These are phyloP conservation scores for Taxillus chinensis DNA, from an alignment of 164 flowering plant species.

Conservation along the genomic window DNA sequence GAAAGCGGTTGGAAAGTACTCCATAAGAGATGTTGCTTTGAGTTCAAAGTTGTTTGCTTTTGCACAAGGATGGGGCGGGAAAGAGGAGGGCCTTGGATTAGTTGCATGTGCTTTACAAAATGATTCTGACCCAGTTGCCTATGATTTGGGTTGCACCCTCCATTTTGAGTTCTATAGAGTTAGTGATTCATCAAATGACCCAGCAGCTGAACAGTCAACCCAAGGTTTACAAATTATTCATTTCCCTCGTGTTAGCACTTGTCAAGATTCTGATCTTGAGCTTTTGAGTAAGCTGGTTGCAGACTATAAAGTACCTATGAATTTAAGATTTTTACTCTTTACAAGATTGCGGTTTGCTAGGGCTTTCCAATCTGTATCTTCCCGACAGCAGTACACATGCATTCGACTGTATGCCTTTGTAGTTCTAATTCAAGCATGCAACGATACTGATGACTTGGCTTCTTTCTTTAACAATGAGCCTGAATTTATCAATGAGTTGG, in stretches of 20 bases:
- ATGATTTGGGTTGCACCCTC: conserved; percentile 64
- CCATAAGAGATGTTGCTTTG: conserved; percentile 54
- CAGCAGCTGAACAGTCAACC: conserved; percentile 14
- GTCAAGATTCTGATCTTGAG: conserved; percentile 58
- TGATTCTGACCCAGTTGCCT: conserved; percentile 47
- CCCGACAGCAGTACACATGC: conserved; percentile 70
- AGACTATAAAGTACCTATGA: conserved; percentile 60
- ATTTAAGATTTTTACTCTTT: conserved; percentile 69
- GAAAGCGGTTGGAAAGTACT: conserved; percentile 65
- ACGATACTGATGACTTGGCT: conserved; percentile 60
- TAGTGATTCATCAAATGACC: conserved; percentile 29
- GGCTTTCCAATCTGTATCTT: conserved; percentile 62
- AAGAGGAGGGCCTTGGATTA: conserved; percentile 91
- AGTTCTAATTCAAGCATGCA: conserved; percentile 75
- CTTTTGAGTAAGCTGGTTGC: conserved; percentile 55
- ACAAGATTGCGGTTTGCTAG: conserved; percentile 83
- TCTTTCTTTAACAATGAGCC: conserved; percentile 82
- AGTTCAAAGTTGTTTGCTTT: conserved; percentile 68
- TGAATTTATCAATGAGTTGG: conserved; percentile 80
- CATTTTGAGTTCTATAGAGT: conserved; percentile 83
- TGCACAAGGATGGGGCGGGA: conserved; percentile 98
- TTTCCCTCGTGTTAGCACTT: conserved; percentile 36
- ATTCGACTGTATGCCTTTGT: conserved; percentile 84
- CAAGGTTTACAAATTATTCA: conserved; percentile 77
- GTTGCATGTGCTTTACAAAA: conserved; percentile 54